phyloP scores from a whole-genome alignment of 805 yeast species.

The Maudiozyma barnettii region DNA sequence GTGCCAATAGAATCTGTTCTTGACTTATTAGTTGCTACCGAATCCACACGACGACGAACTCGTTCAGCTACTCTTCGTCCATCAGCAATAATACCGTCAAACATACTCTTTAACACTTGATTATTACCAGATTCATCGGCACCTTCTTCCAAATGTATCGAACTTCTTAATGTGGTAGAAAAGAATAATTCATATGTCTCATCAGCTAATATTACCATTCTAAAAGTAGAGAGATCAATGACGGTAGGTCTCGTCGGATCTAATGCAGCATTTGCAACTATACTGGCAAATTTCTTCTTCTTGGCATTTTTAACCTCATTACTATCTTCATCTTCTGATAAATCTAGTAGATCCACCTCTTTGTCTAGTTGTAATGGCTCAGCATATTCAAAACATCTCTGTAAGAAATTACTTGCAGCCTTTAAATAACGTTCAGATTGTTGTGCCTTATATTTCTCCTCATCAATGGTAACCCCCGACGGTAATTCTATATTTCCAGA shows the following conservation, averaged over 20 bases:
- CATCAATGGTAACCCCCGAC: constrained; percentile 51
- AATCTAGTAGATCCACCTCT: constrained; percentile 32
- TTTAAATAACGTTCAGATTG: constrained; percentile 75
- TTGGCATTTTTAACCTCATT: constrained; percentile 13
- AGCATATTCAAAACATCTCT: constrained; percentile 84
- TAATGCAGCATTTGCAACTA: constrained; percentile 67
- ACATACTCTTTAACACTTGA: constrained; percentile 70
- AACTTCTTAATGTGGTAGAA: constrained; percentile 52
- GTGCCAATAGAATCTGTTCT: constrained; percentile 12
- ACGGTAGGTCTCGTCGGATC: constrained; percentile 71
- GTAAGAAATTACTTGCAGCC: constrained; percentile 79
- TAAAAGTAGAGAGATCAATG: constrained; percentile 74
- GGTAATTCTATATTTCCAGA: constrained; percentile 42
- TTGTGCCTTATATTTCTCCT: constrained; percentile 47
- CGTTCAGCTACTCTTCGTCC: constrained; percentile 87
- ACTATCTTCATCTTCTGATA: constrained; percentile 32
- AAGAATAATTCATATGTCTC: constrained; percentile 86
- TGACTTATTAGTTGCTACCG: constrained; percentile 36
- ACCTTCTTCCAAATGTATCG: constrained; percentile 56
- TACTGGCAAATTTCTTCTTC: constrained; percentile 23
- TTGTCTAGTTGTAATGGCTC: constrained; percentile 49
- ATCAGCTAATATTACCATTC: constrained; percentile 91
- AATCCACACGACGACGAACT: constrained; percentile 82
- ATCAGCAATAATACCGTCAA: constrained; percentile 84
- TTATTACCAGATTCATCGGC: constrained; percentile 36